These are phyloP conservation scores for Pseudozyma sp. DNA, from an alignment of 1,284 basidiomycete genomes.

Conservation along the genomic window DNA sequence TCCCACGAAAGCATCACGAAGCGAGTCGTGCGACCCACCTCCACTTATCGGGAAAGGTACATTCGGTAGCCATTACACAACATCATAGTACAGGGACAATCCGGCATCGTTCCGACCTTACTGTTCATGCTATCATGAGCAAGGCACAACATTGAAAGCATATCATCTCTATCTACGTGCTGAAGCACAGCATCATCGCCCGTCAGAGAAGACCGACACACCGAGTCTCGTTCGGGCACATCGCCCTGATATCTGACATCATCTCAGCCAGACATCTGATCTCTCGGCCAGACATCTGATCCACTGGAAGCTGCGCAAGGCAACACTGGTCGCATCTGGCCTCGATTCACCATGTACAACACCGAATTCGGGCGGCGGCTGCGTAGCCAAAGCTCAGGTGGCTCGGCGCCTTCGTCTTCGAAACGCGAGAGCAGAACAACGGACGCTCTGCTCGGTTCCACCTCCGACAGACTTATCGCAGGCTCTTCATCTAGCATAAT, in stretches of 20 bases:
- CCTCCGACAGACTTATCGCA: constrained; percentile 35
- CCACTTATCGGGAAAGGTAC: constrained; percentile 7
- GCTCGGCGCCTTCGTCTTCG: constrained; percentile 35
- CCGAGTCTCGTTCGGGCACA: too few species aligned
- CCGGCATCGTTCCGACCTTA: too few species aligned
- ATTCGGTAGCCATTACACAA: background rate
- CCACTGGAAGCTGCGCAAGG: background rate
- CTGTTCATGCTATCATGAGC: too few species aligned
- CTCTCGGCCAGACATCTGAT: background rate
- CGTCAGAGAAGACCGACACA: too few species aligned
- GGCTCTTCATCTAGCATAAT: constrained; percentile 14
- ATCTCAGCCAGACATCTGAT: background rate
- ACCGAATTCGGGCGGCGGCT: constrained; percentile 60
- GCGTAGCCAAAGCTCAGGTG: constrained; percentile 53
- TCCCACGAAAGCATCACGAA: background rate
- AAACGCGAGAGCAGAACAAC: constrained; percentile 33
- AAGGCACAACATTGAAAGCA: too few species aligned
- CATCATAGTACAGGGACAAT: background rate
- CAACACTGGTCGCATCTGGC: constrained; percentile 13
- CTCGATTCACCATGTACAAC: constrained; percentile 54
- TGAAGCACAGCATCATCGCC: too few species aligned
- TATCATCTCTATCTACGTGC: too few species aligned
- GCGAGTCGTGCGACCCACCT: constrained; percentile 18
- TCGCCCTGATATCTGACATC: background rate
- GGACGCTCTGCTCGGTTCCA: constrained; percentile 26